Conservation (phyloP, 2,329 filamentous ascomycete species). For the Hypoxylon sp. region DNA sequence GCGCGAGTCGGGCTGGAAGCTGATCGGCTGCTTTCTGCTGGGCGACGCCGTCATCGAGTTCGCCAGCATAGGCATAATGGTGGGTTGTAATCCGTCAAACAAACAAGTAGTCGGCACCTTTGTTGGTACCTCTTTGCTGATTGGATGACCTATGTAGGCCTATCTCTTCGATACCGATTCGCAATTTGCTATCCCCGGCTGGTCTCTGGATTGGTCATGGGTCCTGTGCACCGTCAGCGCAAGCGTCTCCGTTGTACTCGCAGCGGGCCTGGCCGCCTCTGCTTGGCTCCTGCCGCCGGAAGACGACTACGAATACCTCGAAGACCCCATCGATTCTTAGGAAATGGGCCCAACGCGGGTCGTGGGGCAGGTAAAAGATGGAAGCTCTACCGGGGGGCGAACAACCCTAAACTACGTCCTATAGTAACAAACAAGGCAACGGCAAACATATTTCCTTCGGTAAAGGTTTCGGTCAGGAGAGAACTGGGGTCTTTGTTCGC, state of each 20-base stretch:
- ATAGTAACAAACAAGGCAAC: slow-evolving; percentile 8
- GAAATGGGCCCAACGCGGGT: neutral
- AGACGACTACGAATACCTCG: slow-evolving; percentile 82
- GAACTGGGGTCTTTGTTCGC: slow-evolving; percentile 10
- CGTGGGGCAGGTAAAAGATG: slow-evolving; percentile 1
- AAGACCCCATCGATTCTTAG: slow-evolving; percentile 65
- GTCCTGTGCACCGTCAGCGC: slow-evolving; percentile 73
- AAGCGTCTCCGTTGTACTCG: slow-evolving; percentile 63
- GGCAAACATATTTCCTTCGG: slow-evolving; percentile 9
- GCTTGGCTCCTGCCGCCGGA: slow-evolving; percentile 80
- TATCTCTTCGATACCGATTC: slow-evolving; percentile 86
- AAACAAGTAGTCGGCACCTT: neutral
- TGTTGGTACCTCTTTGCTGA: neutral
- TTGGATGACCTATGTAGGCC: slow-evolving; percentile 63
- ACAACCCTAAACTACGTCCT: neutral
- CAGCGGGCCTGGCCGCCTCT: slow-evolving; percentile 71
- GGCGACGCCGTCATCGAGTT: slow-evolving; percentile 77
- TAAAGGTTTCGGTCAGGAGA: slow-evolving; percentile 20
- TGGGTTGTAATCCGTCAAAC: slow-evolving; percentile 63
- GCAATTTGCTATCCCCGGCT: slow-evolving; percentile 83
- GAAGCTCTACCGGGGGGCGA: neutral
- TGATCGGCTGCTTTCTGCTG: slow-evolving; percentile 74
- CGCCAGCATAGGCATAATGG: slow-evolving; percentile 83
- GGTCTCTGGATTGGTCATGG: slow-evolving; percentile 84
- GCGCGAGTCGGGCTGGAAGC: slow-evolving; percentile 84